Base-by-base conservation (phyloP, 768 basidiomycete genomes). In the Botryobasidium botryosum region DNA sequence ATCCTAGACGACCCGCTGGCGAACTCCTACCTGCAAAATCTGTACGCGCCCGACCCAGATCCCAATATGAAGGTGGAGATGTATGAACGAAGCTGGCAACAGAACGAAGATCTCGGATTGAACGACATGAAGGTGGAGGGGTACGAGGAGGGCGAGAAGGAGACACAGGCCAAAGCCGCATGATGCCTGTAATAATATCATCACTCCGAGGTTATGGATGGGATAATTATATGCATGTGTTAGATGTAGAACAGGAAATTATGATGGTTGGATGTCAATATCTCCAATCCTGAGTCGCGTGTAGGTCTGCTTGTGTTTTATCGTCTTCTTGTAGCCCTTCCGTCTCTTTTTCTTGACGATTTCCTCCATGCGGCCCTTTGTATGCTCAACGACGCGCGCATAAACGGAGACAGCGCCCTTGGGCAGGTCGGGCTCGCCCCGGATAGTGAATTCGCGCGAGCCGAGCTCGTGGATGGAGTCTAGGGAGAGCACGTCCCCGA, bases 41-140 rank as follows among this genome's bases (percentile, higher is more conserved):
- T 91, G n/a, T 96, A 92, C 57, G 92, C 94, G 0, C 94, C 94
- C 3, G 92, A 99, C 57, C 77, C 84, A 0, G 92, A 97, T 57
- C 92, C 92, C 1, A 88, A 90, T 55, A 86, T 99, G 83, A 67
- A 60, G 25, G 70, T 83, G 42, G 84, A 81, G 57, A 57, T 61
- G 45, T 99, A 97, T 56, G 83, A 90, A 32, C 68, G 94, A 40
- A 75, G 75, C 3, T 83, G 72, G 65, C 74, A 86, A 35, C 88
- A 99, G 66, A 90, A 99, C 54, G 94, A 97, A 58, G 86, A 88
- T 40, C 67, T 97, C 12, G 94, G 92, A 4, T 59, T 99, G 57
- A 87, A 88, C 53, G 85, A 87, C 54, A 88, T 88, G 59, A 76
- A 77, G 53, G 79, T 87, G 1, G 84, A 87, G 53, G 72, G 71